Evolutionary conservation across 495 filamentous ascomycete genomes (phyloP), one percentile per base, ranked within the genome.

Genomic region (Podospora fimiseda): DNA sequence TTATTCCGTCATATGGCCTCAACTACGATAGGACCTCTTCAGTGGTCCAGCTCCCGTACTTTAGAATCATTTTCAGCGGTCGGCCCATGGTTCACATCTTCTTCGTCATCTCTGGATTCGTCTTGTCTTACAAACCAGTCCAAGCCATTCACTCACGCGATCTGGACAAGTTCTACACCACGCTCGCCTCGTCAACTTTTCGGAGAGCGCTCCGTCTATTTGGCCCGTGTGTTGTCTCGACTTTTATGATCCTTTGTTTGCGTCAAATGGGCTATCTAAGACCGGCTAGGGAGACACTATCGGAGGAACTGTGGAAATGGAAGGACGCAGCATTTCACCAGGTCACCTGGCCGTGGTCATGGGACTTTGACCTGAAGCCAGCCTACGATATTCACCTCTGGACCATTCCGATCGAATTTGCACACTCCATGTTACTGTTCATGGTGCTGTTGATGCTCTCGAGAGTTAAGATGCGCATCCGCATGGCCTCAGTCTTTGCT

Each of bases 1-100:
- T 74, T 22, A 65, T 57, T 3, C 58, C 59, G 2, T 60, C 62
- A n/a, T 72, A 73, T 48, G 71, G 72, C 11, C 62, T 80, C 27
- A 75, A 75, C 52, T 64, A 75, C 23, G 60, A 61, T 39, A 38
- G 41, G 1, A 37, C 55, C 5, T 63, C 67, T n/a, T 65, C 65
- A 11, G 64, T 77, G 44, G 70, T 82, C 45, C 85, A 87, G 64
- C 67, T 87, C 13, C 85, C 84, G 3, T 76, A 84, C 54, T 23
- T 86, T 3, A 78, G 84, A 44, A 67, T 87, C 51, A 57, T 87
- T 9, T 81, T 80, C 61, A 80, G 79, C 6, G 84, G 82, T 24
- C 78, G 80, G 46, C 80, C 85, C 44, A 85, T 86, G 83, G 84
- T 88, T 9, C 77, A 82, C 61, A 79, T 87, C 43, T 88, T 88